Evolutionary conservation across 2,329 filamentous ascomycete genomes (phyloP).

Genomic region (Cadophora sp.): DNA sequence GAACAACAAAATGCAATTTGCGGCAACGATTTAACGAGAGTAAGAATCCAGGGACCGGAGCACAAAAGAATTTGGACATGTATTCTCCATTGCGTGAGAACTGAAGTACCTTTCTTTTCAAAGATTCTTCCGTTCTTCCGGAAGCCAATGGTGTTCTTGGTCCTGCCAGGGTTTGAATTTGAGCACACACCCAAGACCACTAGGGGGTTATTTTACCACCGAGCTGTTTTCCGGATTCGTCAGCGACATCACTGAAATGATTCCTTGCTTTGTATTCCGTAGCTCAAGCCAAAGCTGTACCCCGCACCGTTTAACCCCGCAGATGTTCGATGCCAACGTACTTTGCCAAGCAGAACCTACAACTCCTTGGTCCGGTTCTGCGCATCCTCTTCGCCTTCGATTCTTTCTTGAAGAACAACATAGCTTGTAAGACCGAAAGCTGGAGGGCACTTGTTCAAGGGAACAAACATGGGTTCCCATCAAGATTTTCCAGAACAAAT

Average conservation of each 20-base stretch:
- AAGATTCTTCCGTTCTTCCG: background rate
- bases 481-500: background rate
- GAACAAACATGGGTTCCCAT: background rate
- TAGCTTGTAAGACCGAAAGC: background rate
- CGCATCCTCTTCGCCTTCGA: background rate
- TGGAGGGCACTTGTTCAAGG: too few species aligned
- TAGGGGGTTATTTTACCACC: background rate
- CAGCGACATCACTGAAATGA: background rate
- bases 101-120: too few species aligned
- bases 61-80: too few species aligned
- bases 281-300: background rate
- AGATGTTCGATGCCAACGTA: background rate
- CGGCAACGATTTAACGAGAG: too few species aligned
- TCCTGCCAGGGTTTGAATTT: too few species aligned
- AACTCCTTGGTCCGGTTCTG: background rate
- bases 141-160: background rate
- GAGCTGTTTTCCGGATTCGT: background rate
- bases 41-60: too few species aligned
- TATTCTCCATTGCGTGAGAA: too few species aligned
- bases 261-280: background rate
- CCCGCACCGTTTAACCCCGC: background rate
- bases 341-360: background rate
- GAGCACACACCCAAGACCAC: too few species aligned
- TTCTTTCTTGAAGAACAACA: background rate
- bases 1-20: too few species aligned